A percentile compares a stretch with the other conserved stretches of the same genome.
These are phyloP conservation scores for Diaporthe citriasiana DNA, from an alignment of 2,329 filamentous ascomycete genomes.

Conservation along the genomic window DNA sequence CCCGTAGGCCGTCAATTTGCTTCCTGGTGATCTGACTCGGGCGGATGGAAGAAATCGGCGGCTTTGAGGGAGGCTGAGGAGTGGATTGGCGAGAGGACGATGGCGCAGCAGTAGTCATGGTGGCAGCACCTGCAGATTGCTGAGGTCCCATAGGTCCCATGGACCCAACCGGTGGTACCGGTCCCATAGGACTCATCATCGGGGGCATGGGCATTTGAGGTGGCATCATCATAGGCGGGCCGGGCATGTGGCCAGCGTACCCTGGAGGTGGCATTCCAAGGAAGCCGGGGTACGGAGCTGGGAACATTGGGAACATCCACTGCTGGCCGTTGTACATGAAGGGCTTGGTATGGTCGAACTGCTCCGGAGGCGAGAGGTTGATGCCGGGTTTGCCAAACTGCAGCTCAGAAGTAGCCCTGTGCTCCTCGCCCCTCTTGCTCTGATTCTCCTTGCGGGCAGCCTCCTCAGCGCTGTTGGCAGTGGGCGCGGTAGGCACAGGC, in stretches of 20 bases:
- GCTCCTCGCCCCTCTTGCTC: conserved; percentile 50
- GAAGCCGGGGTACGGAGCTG: conserved; percentile 44
- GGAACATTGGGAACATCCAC: conserved; percentile 55
- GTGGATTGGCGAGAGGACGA: conserved; percentile 43
- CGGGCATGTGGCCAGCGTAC: conserved; percentile 41
- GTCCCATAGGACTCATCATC: conserved; percentile 41
- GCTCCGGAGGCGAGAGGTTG: conserved; percentile 58
- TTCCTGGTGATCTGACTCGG: conserved; percentile 73
- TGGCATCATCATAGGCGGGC: conserved; percentile 46
- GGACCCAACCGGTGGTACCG: conserved; percentile 5
- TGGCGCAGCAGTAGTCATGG: conserved; percentile 30
- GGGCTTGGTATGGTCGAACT: conserved; percentile 62
- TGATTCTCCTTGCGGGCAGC: conserved; percentile 45
- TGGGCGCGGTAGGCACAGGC: conserved; percentile 37
- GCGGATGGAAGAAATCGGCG: conserved; percentile 71
- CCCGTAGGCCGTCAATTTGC: conserved; percentile 66
- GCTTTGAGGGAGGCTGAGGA: conserved; percentile 49
- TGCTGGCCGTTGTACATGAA: conserved; percentile 63
- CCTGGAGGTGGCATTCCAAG: conserved; percentile 40
- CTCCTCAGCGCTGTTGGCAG: conserved; percentile 31
- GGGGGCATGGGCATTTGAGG: conserved; percentile 44
- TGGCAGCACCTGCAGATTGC: conserved; percentile 27
- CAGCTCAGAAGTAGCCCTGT: conserved; percentile 1
- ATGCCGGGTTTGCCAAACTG: conserved; percentile 51
- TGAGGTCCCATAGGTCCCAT: conserved; percentile 2